These are phyloP conservation scores for Kwoniella mangroviensis DNA, from an alignment of 768 basidiomycete species.

Conservation along the genomic window DNA sequence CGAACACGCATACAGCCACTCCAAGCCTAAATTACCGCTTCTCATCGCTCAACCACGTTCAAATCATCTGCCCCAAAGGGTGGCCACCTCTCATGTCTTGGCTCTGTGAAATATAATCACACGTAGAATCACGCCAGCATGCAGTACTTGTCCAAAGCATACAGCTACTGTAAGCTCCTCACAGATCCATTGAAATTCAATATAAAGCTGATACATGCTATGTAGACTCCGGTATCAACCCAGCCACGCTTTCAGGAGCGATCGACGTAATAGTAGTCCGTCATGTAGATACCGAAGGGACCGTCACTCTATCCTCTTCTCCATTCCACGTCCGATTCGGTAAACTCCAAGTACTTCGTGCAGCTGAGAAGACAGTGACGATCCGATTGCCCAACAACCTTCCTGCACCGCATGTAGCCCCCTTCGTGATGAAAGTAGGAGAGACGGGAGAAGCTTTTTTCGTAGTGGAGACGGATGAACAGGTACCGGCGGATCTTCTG, in stretches of 20 bases:
- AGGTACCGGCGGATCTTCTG: conserved; percentile 88
- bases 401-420: conserved; percentile 62
- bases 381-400: conserved; percentile 70
- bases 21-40: background rate
- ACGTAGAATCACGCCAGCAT: conserved; percentile 20
- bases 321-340: conserved; percentile 98
- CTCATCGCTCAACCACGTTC: background rate
- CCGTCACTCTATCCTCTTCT: conserved; percentile 70
- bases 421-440: conserved; percentile 97
- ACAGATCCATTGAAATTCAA: too few species aligned
- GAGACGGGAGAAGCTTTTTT: conserved; percentile 99
- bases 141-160: conserved; percentile 59
- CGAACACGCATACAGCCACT: background rate
- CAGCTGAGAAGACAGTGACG: conserved; percentile 93
- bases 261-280: conserved; percentile 98
- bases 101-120: background rate
- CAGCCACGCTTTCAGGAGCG: conserved; percentile 93
- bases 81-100: conserved; percentile 2
- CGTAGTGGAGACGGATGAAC: conserved; percentile 93
- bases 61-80: conserved; percentile 1
- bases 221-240: conserved; percentile 70
- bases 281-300: conserved; percentile 64
- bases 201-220: background rate
- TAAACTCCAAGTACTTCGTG: conserved; percentile 91
- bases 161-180: conserved; percentile 55